Percentiles rank a stretch among this genome's conserved stretches.
phyloP scores from a whole-genome alignment of 2,329 filamentous ascomycete genomes.

The Emmonsiellopsis sp. region DNA sequence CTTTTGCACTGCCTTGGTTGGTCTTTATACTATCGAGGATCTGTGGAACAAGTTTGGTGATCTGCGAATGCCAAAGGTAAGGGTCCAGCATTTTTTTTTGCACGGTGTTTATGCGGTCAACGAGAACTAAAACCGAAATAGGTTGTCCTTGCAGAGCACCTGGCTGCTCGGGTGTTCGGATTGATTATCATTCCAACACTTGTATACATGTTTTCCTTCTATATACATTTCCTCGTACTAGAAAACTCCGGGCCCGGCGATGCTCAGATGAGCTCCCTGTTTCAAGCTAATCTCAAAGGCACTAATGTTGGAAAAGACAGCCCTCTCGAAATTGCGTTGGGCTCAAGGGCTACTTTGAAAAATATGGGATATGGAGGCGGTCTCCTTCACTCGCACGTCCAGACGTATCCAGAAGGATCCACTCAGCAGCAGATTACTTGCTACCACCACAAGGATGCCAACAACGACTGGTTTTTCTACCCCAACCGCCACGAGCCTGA shows the following conservation, averaged over 20 bases:
- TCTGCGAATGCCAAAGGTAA: constrained; percentile 75
- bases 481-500: constrained; percentile 72
- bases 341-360: constrained; percentile 87
- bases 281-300: constrained; percentile 91
- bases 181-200: constrained; percentile 81
- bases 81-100: neutral
- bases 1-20: constrained; percentile 90
- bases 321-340: constrained; percentile 81
- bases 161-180: constrained; percentile 70
- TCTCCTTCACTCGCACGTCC: constrained; percentile 89
- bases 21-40: constrained; percentile 91
- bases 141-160: constrained; percentile 63
- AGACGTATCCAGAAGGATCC: constrained; percentile 92
- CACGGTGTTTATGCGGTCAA: constrained; percentile 14
- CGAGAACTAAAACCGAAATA: constrained; percentile 23
- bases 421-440: constrained; percentile 94
- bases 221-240: constrained; percentile 85
- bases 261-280: constrained; percentile 99
- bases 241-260: constrained; percentile 92
- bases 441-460: constrained; percentile 98
- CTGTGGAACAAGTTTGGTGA: constrained; percentile 98
- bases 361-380: constrained; percentile 99
- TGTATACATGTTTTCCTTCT: constrained; percentile 95
- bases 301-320: constrained; percentile 93
- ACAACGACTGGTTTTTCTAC: constrained; percentile 99